Percentiles rank a stretch among this genome's conserved stretches.
Evolutionary conservation across 164 flowering plant species (phyloP).

Genomic region (Nelumbo lutea): DNA sequence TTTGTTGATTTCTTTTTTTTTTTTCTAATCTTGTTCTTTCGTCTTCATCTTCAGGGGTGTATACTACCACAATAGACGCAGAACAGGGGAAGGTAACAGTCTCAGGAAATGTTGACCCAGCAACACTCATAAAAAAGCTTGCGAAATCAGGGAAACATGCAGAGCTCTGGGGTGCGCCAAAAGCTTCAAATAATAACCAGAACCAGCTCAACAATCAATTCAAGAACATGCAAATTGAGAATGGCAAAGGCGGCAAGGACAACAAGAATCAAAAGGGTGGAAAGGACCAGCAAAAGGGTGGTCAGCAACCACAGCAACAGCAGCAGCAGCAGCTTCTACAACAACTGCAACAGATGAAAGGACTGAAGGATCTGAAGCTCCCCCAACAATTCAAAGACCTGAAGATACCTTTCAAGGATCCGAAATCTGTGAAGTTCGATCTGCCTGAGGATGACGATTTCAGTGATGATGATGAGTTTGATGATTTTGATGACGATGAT

Average conservation of each 20-base stretch:
- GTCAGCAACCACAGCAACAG: slow-evolving; percentile 17
- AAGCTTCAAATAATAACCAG: slow-evolving; percentile 40
- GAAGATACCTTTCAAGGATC: slow-evolving; percentile 39
- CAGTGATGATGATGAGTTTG: slow-evolving; percentile 35
- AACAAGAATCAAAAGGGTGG: slow-evolving; percentile 50
- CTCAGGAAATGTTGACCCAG: slow-evolving; percentile 78
- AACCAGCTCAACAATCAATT: slow-evolving; percentile 51
- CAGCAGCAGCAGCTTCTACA: slow-evolving; percentile 18
- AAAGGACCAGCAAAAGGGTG: slow-evolving; percentile 34
- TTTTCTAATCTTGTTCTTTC: slow-evolving; percentile 1
- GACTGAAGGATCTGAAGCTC: slow-evolving; percentile 51
- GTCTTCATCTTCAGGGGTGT: slow-evolving; percentile 56
- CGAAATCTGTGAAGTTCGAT: slow-evolving; percentile 54
- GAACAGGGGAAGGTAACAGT: slow-evolving; percentile 92
- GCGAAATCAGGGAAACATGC: slow-evolving; percentile 75
- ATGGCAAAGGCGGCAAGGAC: slow-evolving; percentile 36
- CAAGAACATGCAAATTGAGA: slow-evolving; percentile 62
- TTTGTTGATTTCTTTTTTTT: neutral
- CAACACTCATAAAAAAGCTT: slow-evolving; percentile 73
- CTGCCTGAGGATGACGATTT: slow-evolving; percentile 52
- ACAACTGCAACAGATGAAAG: slow-evolving; percentile 45
- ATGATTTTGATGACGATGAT: slow-evolving; percentile 38
- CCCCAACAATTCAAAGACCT: slow-evolving; percentile 49
- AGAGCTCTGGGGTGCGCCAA: slow-evolving; percentile 72
- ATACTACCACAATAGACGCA: slow-evolving; percentile 57